These are phyloP conservation scores for Starmerella vitae DNA, from an alignment of 805 yeast genomes.

Conservation along the genomic window DNA sequence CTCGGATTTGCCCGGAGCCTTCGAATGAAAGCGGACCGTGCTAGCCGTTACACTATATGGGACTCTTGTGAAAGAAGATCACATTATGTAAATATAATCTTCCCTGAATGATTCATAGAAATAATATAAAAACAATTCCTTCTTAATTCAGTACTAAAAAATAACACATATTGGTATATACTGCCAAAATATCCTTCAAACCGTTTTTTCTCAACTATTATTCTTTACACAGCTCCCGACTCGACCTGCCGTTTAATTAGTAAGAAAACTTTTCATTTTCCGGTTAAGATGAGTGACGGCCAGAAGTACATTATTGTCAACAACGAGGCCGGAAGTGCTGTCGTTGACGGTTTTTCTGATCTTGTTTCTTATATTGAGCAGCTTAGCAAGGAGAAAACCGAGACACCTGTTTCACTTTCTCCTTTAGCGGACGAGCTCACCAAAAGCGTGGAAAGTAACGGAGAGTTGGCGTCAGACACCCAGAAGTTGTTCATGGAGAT, in stretches of 20 bases:
- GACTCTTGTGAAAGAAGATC: conserved; percentile 1
- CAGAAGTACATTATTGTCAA: conserved; percentile 27
- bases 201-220: too few relatives aligned
- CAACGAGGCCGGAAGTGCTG: conserved; percentile 24
- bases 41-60: conserved; percentile 23
- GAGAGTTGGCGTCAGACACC: conserved; percentile 4
- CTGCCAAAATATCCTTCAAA: too few relatives aligned
- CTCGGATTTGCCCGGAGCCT: conserved; percentile 23
- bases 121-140: too few relatives aligned
- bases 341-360: conserved; percentile 28
- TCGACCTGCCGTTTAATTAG: background rate
- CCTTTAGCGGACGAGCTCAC: conserved; percentile 22
- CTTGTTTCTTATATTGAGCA: conserved; percentile 28
- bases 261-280: conserved; percentile 9
- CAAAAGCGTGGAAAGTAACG: conserved; percentile 10
- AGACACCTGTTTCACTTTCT: conserved; percentile 18
- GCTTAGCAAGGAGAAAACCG: conserved; percentile 21
- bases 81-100: background rate
- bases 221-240: too few relatives aligned
- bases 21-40: conserved; percentile 22
- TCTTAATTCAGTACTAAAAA: too few relatives aligned
- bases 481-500: conserved; percentile 24
- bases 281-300: conserved; percentile 8
- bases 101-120: too few relatives aligned
- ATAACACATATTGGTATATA: too few relatives aligned